Evolutionary conservation across 2,329 filamentous ascomycete species (phyloP).

Genomic region (Pseudocercospora eumusae): DNA sequence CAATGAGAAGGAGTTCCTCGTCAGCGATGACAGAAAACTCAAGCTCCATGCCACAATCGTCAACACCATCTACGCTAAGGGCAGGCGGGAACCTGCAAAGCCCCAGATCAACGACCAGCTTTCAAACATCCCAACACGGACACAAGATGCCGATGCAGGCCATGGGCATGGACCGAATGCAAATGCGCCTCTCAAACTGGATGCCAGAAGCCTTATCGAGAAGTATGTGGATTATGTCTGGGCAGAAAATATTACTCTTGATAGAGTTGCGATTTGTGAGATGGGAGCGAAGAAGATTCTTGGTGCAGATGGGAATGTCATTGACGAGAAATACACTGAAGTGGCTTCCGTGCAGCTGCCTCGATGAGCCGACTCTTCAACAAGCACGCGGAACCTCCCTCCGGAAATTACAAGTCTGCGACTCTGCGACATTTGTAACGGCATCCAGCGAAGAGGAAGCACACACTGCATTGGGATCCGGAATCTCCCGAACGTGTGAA

Average conservation of each 20-base stretch:
- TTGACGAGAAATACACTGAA: constrained; percentile 56
- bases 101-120: constrained; percentile 2
- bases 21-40: constrained; percentile 62
- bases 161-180: constrained; percentile 38
- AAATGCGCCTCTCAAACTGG: constrained; percentile 44
- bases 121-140: background rate
- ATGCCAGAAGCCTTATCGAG: constrained; percentile 48
- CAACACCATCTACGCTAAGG: constrained; percentile 77
- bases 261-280: constrained; percentile 74
- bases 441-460: too few relatives aligned
- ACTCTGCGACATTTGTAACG: too few relatives aligned
- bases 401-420: too few relatives aligned
- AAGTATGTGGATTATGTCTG: constrained; percentile 67
- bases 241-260: constrained; percentile 67
- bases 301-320: constrained; percentile 49
- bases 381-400: background rate
- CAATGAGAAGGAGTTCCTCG: constrained; percentile 57
- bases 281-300: constrained; percentile 78
- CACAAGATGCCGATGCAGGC: background rate
- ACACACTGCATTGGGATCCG: background rate
- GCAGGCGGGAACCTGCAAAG: constrained; percentile 33
- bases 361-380: constrained; percentile 5
- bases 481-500: background rate
- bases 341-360: constrained; percentile 42
- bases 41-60: constrained; percentile 81